Conservation (phyloP, 148 eudicot genomes). For the Rhododendron mucronatum region DNA sequence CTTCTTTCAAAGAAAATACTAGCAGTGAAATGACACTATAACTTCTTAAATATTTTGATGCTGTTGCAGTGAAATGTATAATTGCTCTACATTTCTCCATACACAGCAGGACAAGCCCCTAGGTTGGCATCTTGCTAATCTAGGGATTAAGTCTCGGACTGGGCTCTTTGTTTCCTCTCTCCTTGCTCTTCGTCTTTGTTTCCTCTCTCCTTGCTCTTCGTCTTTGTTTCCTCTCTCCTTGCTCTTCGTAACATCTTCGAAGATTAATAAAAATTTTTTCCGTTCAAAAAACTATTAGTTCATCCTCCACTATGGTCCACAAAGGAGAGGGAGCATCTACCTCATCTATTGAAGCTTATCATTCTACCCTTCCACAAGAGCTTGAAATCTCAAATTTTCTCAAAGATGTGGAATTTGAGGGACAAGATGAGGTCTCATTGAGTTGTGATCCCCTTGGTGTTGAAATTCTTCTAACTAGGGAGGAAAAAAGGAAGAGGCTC, state of each 20-base stretch:
- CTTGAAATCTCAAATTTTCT: not conserved
- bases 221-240: too few relatives aligned
- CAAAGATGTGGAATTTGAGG: not conserved
- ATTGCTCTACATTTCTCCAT: not conserved
- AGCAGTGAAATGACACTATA: not conserved
- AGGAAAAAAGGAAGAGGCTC: not conserved
- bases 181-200: too few relatives aligned
- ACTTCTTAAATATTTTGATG: not conserved
- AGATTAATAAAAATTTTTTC: too few relatives aligned
- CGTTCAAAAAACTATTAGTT: too few relatives aligned
- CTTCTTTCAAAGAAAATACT: not conserved
- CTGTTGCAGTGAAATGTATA: not conserved
- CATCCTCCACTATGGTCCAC: not conserved
- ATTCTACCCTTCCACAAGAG: not conserved
- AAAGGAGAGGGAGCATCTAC: not conserved
- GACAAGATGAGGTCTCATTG: not conserved
- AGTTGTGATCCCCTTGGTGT: not conserved
- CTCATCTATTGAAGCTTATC: not conserved
- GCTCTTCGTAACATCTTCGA: too few relatives aligned
- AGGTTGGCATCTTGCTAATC: too few relatives aligned
- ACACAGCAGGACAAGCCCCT: not conserved
- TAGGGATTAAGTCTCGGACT: too few relatives aligned
- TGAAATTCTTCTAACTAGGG: not conserved
- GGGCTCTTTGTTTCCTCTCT: too few relatives aligned
- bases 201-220: too few relatives aligned